These are phyloP conservation scores for Aureobasidium melanogenum DNA, from an alignment of 2,329 filamentous ascomycete species.

Conservation along the genomic window DNA sequence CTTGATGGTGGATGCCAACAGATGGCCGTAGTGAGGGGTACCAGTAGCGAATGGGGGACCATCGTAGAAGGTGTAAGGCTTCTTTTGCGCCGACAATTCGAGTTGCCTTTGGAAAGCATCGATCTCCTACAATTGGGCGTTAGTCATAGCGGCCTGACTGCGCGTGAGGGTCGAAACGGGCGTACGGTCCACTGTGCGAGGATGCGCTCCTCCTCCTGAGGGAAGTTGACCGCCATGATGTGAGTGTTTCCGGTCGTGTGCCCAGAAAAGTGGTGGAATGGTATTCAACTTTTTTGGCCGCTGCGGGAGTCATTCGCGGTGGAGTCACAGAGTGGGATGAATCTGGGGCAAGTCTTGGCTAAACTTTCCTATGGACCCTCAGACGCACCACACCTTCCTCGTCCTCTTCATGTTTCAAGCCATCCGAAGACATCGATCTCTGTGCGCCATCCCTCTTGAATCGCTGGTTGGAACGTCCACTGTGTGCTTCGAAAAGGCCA, in stretches of 20 bases:
- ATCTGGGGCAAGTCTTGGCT: constrained; percentile 18
- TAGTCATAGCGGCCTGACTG: not conserved
- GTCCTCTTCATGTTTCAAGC: not conserved
- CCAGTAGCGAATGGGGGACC: constrained; percentile 48
- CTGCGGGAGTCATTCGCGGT: not conserved
- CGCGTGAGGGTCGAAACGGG: not conserved
- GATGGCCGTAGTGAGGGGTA: constrained; percentile 62
- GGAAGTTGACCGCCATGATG: constrained; percentile 79
- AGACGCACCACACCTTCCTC: too few species aligned
- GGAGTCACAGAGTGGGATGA: not conserved
- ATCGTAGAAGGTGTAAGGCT: constrained; percentile 91
- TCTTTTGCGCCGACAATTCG: constrained; percentile 72
- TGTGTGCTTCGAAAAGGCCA: too few species aligned
- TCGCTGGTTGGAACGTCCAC: too few species aligned
- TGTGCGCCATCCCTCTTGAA: too few species aligned
- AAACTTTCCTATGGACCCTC: constrained; percentile 13
- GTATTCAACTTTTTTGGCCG: constrained; percentile 3
- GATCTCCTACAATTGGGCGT: constrained; percentile 47
- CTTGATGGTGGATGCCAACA: constrained; percentile 90
- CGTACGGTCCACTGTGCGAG: constrained; percentile 66
- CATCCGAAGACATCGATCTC: too few species aligned
- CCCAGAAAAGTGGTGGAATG: not conserved
- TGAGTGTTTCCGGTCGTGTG: not conserved
- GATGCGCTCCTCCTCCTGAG: constrained; percentile 78
- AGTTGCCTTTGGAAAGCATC: constrained; percentile 83